These are phyloP conservation scores for Aspergillus sclerotioniger DNA, from an alignment of 495 filamentous ascomycete species.

Conservation along the genomic window DNA sequence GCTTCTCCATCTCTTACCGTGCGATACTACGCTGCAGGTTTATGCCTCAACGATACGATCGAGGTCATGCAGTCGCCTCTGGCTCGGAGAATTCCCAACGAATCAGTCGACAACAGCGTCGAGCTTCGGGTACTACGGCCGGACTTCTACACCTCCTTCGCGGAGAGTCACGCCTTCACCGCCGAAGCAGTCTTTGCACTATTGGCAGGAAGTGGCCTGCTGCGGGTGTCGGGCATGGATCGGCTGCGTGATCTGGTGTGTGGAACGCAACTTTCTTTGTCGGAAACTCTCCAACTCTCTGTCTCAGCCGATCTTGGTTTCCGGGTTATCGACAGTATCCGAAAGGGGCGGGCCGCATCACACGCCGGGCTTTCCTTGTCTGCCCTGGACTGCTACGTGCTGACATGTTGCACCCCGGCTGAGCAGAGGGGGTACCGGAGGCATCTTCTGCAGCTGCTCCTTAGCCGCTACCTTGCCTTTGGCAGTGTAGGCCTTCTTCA, in stretches of 20 bases:
- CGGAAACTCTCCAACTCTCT: neutral
- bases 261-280: neutral
- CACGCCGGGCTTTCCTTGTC: neutral
- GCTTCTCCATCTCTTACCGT: neutral
- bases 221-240: neutral
- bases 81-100: neutral
- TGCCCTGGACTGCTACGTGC: neutral
- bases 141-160: slow-evolving; percentile 7
- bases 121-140: neutral
- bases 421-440: neutral
- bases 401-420: neutral
- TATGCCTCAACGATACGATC: neutral
- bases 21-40: neutral
- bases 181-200: neutral
- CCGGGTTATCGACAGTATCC: neutral
- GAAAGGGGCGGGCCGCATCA: neutral
- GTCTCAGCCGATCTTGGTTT: neutral
- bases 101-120: neutral
- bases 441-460: neutral
- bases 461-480: neutral
- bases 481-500: neutral
- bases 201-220: neutral
- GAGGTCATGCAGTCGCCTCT: neutral
- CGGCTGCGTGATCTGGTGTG: neutral
- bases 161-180: neutral